Conservation (phyloP, 805 yeast species). For the Candida germanica region DNA sequence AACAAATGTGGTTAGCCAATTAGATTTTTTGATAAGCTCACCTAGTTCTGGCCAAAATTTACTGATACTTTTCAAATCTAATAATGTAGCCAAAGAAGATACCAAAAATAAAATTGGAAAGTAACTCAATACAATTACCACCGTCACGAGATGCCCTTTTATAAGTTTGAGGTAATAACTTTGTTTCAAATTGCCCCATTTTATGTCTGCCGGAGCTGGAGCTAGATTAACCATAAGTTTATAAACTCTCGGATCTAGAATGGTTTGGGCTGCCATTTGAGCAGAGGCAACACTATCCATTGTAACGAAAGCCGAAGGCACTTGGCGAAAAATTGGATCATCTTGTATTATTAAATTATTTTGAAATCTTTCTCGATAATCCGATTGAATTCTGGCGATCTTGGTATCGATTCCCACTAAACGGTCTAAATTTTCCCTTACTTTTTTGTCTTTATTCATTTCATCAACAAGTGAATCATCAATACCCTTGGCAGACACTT, state of each 20-base stretch:
- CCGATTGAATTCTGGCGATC: conserved; percentile 32
- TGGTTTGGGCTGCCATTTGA: conserved; percentile 48
- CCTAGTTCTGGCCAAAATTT: conserved; percentile 61
- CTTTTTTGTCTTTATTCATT: conserved; percentile 19
- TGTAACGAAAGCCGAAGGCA: conserved; percentile 46
- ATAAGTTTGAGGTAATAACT: conserved; percentile 35
- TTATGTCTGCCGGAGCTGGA: conserved; percentile 47
- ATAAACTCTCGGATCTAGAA: conserved; percentile 44
- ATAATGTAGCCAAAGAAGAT: conserved; percentile 53
- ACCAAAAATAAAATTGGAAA: conserved; percentile 54
- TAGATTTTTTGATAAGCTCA: conserved; percentile 46
- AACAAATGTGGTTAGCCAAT: conserved; percentile 51
- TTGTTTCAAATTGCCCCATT: conserved; percentile 45
- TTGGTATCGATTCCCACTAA: conserved; percentile 36
- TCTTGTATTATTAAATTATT: conserved; percentile 17
- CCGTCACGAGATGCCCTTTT: conserved; percentile 40
- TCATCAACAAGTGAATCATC: conserved; percentile 6
- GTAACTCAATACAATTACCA: conserved; percentile 46
- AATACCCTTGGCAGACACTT: conserved; percentile 22
- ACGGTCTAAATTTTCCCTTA: conserved; percentile 31
- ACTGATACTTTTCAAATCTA: conserved; percentile 53
- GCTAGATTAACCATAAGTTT: conserved; percentile 41
- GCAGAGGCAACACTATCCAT: conserved; percentile 49
- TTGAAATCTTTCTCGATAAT: conserved; percentile 19
- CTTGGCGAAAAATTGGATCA: conserved; percentile 33